Conservation (phyloP, 2,329 filamentous ascomycete species). For the Neocucurbitaria cava region DNA sequence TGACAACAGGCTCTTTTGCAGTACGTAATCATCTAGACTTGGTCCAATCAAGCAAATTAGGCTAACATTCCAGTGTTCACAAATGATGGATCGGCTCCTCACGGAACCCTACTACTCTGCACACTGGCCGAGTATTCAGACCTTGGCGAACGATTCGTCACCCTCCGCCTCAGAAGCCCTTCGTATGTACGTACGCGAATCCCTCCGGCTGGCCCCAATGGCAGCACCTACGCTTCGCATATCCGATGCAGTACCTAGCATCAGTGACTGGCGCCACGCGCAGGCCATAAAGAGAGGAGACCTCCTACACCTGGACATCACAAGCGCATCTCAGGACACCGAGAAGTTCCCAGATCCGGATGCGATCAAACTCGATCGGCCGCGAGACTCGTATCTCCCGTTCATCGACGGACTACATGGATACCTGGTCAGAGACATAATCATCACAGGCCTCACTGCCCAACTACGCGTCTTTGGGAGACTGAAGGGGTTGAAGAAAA, state of each 20-base stretch:
- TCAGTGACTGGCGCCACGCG: slow-evolving; percentile 5
- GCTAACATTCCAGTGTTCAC: slow-evolving; percentile 7
- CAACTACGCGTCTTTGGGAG: slow-evolving; percentile 18
- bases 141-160: slow-evolving; percentile 2
- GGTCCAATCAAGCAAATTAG: not conserved
- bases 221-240: slow-evolving; percentile 6
- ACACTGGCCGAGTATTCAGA: slow-evolving; percentile 16
- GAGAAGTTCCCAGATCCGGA: slow-evolving; percentile 11
- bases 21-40: slow-evolving; percentile 1
- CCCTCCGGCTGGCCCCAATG: slow-evolving; percentile 10
- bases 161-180: slow-evolving; percentile 6
- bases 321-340: slow-evolving; percentile 10
- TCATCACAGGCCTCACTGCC: slow-evolving; percentile 9
- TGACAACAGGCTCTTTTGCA: slow-evolving; percentile 5
- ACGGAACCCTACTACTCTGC: slow-evolving; percentile 10
- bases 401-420: slow-evolving; percentile 11
- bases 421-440: slow-evolving; percentile 6
- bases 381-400: slow-evolving; percentile 11
- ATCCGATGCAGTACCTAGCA: not conserved
- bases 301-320: slow-evolving; percentile 8
- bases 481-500: slow-evolving; percentile 8
- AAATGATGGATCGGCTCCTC: slow-evolving; percentile 16
- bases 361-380: slow-evolving; percentile 14
- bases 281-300: slow-evolving; percentile 9
- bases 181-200: slow-evolving; percentile 14